Evolutionary conservation across 176 grass and related monocot species (phyloP).

Genomic region (Oryza longistaminata): DNA sequence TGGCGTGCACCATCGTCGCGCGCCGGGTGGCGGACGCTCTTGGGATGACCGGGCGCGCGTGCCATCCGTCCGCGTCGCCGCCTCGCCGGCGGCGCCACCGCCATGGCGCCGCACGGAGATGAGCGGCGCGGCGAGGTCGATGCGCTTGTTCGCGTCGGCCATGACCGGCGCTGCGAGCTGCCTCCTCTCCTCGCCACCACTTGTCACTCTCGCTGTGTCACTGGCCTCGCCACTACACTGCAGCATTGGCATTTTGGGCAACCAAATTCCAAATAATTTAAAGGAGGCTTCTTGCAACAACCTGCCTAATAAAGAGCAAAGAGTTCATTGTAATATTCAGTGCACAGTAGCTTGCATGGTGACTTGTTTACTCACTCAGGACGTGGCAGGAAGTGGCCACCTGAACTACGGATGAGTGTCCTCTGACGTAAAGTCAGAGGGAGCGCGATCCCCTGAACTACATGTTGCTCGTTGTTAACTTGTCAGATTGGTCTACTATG

Average conservation of each 20-base stretch:
- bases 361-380: neutral
- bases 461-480: neutral
- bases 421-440: too few species aligned
- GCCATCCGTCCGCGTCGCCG: neutral
- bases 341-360: conserved; percentile 1
- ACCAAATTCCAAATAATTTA: conserved; percentile 29
- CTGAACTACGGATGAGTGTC: too few species aligned
- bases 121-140: conserved; percentile 75
- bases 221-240: neutral
- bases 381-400: neutral
- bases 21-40: conserved; percentile 70
- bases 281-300: conserved; percentile 3
- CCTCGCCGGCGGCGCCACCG: neutral
- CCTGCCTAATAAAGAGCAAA: neutral
- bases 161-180: neutral
- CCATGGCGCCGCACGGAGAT: conserved; percentile 59
- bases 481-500: neutral
- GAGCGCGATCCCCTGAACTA: too few species aligned
- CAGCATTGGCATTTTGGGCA: neutral
- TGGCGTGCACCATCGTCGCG: neutral
- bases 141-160: conserved; percentile 50
- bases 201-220: neutral
- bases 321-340: conserved; percentile 19
- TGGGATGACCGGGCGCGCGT: conserved; percentile 62
- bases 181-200: neutral